Evolutionary conservation across 2,329 filamentous ascomycete genomes (phyloP).

Genomic region (Cylindrodendrum hubeiense): DNA sequence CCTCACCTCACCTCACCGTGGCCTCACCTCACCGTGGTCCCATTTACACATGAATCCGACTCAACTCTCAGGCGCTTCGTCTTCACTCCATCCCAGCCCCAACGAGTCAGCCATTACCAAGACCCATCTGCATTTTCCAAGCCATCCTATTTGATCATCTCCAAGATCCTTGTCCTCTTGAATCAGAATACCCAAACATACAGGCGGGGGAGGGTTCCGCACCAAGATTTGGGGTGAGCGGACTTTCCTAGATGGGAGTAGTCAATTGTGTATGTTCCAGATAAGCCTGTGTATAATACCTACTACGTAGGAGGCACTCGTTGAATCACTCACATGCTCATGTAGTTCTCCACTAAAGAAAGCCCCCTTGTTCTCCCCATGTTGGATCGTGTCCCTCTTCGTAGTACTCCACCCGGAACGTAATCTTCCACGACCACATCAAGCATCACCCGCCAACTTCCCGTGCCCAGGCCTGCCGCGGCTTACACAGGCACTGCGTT

Average conservation of each 20-base stretch:
- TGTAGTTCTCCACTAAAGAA: neutral
- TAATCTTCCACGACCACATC: neutral
- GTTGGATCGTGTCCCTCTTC: neutral
- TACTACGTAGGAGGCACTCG: too few species aligned
- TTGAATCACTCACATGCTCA: too few species aligned
- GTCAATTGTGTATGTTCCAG: too few species aligned
- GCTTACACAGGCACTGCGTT: slow-evolving; percentile 14
- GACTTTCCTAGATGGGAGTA: too few species aligned
- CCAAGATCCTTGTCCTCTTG: neutral
- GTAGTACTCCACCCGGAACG: neutral
- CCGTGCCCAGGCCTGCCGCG: neutral
- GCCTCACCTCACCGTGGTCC: slow-evolving; percentile 11
- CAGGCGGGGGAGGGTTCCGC: too few species aligned
- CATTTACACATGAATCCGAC: neutral
- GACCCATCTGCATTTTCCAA: neutral
- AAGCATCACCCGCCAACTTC: neutral
- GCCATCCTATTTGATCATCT: neutral
- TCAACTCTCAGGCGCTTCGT: slow-evolving; percentile 4
- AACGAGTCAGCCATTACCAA: neutral
- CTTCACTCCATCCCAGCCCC: neutral
- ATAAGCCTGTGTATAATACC: too few species aligned
- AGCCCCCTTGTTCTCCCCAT: neutral
- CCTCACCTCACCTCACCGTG: too few species aligned
- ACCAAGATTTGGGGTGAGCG: too few species aligned
- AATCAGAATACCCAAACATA: too few species aligned